These are phyloP conservation scores for Penicillium paradoxum DNA, from an alignment of 495 filamentous ascomycete species.

Conservation along the genomic window DNA sequence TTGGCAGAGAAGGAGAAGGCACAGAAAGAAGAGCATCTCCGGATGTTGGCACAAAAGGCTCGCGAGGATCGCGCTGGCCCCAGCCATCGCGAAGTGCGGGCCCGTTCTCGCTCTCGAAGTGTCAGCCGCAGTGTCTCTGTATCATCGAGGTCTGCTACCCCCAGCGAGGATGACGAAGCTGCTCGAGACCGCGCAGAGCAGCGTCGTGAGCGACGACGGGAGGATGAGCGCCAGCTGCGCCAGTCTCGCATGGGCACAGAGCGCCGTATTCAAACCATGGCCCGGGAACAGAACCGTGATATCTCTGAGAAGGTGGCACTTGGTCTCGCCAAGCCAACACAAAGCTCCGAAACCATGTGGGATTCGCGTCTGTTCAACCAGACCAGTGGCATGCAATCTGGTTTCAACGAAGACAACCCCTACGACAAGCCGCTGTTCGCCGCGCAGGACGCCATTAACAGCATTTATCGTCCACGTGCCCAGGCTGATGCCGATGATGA, in stretches of 20 bases:
- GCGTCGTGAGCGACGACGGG: conserved; percentile 71
- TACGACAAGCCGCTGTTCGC: conserved; percentile 98
- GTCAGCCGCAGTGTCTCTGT: conserved; percentile 51
- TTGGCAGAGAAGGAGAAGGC: conserved; percentile 94
- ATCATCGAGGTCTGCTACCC: conserved; percentile 51
- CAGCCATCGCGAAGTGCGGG: conserved; percentile 41
- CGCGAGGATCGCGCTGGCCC: conserved; percentile 66
- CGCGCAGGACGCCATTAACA: conserved; percentile 90
- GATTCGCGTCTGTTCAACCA: conserved; percentile 96
- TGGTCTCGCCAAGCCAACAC: conserved; percentile 90
- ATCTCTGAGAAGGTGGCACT: conserved; percentile 97
- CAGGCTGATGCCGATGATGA: conserved; percentile 67
- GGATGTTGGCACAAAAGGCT: conserved; percentile 84
- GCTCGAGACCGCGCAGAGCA: conserved; percentile 68
- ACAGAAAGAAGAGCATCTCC: conserved; percentile 89
- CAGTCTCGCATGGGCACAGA: conserved; percentile 96
- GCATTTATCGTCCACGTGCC: conserved; percentile 83
- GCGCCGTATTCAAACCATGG: conserved; percentile 81
- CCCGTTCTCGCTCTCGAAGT: conserved; percentile 41
- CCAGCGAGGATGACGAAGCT: conserved; percentile 62
- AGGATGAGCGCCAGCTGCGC: conserved; percentile 82
- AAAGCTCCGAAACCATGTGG: conserved; percentile 88
- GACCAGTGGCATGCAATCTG: conserved; percentile 76
- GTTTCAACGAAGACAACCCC: conserved; percentile 95
- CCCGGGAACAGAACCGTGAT: conserved; percentile 92